A percentile compares a stretch with the other conserved stretches of the same genome.
Evolutionary conservation across 2,329 filamentous ascomycete genomes (phyloP).

Genomic region (Blumeriella jaapii): DNA sequence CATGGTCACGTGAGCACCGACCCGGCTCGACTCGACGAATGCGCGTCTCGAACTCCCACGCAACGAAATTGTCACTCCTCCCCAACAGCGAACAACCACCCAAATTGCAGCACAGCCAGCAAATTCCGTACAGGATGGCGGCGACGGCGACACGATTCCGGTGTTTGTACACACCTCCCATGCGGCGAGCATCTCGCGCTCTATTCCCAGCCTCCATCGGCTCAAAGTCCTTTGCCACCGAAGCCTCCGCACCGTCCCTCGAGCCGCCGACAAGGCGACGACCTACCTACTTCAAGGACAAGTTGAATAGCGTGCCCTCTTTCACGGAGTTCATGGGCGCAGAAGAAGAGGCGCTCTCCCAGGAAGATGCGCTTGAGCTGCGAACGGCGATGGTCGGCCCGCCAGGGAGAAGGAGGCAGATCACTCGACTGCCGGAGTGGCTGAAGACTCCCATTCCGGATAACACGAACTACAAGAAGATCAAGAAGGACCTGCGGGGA

Average conservation of each 20-base stretch:
- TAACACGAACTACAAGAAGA: constrained; percentile 77
- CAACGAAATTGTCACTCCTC: no score
- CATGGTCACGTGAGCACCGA: no score
- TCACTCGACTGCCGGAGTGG: constrained; percentile 78
- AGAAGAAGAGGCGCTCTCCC: constrained; percentile 33
- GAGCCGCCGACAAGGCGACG: constrained; percentile 20
- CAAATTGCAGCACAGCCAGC: no score
- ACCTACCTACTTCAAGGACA: constrained; percentile 28
- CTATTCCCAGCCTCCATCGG: constrained; percentile 11
- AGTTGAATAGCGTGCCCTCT: constrained; percentile 35
- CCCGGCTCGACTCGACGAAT: no score
- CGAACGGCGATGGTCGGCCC: constrained; percentile 53
- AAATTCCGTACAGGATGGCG: constrained; percentile 16
- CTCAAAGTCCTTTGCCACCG: constrained; percentile 22
- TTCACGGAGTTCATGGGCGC: constrained; percentile 45
- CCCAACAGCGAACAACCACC: no score
- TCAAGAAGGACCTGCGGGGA: constrained; percentile 86
- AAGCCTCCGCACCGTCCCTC: constrained; percentile 16
- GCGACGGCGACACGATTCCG: constrained; percentile 20
- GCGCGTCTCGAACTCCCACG: no score
- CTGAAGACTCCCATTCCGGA: constrained; percentile 91
- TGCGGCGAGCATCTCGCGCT: constrained; percentile 17
- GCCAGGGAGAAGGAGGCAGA: constrained; percentile 48
- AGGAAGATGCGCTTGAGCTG: constrained; percentile 46
- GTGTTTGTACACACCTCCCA: constrained; percentile 22